Percentiles rank a stretch among this genome's conserved stretches.
These are phyloP conservation scores for Danielia reshetovae DNA, from an alignment of 805 yeast genomes.

Conservation along the genomic window DNA sequence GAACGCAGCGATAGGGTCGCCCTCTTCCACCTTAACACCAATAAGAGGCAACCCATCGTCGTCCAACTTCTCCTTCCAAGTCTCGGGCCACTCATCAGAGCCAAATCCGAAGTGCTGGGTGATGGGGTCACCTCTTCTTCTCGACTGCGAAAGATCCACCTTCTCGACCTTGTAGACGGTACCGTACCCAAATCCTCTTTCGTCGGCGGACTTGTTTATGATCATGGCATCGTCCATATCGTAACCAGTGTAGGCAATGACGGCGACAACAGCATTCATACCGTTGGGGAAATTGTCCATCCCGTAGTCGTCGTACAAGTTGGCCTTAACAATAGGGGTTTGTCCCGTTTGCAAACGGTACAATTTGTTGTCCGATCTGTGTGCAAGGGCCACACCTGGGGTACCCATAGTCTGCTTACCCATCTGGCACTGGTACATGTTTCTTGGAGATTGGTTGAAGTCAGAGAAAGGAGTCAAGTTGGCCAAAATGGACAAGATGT, in stretches of 20 bases:
- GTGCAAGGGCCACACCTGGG: conserved; percentile 92
- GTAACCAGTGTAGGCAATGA: conserved; percentile 96
- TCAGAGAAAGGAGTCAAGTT: conserved; percentile 97
- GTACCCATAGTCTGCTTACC: conserved; percentile 99
- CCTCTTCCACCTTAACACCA: conserved; percentile 86
- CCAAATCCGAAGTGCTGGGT: conserved; percentile 96
- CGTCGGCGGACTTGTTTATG: conserved; percentile 93
- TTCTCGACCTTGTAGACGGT: conserved; percentile 93
- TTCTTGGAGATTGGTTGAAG: conserved; percentile 98
- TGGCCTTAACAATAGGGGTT: conserved; percentile 94
- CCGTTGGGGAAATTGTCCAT: conserved; percentile 99
- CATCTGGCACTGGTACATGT: conserved; percentile 99
- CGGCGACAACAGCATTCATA: conserved; percentile 97
- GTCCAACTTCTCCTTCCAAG: conserved; percentile 85
- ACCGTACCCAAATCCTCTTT: conserved; percentile 97
- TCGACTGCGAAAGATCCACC: conserved; percentile 69
- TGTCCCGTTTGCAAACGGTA: conserved; percentile 94
- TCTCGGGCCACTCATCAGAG: conserved; percentile 84
- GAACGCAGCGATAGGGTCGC: conserved; percentile 93
- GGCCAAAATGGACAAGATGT: conserved; percentile 89
- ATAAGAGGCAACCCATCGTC: conserved; percentile 89
- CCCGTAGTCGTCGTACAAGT: conserved; percentile 90
- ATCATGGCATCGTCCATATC: conserved; percentile 99
- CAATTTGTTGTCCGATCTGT: conserved; percentile 91
- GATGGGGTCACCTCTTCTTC: conserved; percentile 91